Percentiles rank a stretch among this genome's conserved stretches.
Evolutionary conservation across 106 monocot species (phyloP).

Genomic region (Ottelia alismoides): DNA sequence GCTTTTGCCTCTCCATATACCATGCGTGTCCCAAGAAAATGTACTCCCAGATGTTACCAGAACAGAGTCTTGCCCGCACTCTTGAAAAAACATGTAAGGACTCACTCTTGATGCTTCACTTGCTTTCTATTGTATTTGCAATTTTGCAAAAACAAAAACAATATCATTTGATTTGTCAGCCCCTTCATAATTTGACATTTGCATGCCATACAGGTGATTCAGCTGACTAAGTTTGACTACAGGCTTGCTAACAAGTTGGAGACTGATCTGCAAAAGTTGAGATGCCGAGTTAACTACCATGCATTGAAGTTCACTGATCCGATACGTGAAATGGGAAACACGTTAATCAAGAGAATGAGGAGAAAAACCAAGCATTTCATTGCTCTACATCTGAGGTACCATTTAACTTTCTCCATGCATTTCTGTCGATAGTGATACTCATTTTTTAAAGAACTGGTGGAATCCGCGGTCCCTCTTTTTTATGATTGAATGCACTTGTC

Average conservation of each 20-base stretch:
- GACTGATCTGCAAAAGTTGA: constrained; percentile 58
- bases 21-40: constrained; percentile 88
- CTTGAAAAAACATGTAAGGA: constrained; percentile 74
- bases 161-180: too few species aligned
- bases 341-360: constrained; percentile 52
- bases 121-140: too few species aligned
- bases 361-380: constrained; percentile 57
- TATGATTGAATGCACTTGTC: too few species aligned
- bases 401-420: too few species aligned
- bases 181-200: too few species aligned
- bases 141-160: too few species aligned
- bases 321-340: constrained; percentile 62
- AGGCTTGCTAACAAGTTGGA: constrained; percentile 76
- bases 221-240: constrained; percentile 72
- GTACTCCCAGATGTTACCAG: constrained; percentile 72
- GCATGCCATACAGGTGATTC: constrained; percentile 46
- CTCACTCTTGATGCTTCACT: too few species aligned
- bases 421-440: too few species aligned
- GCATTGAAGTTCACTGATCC: constrained; percentile 57
- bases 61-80: constrained; percentile 77
- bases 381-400: constrained; percentile 69
- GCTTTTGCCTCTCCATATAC: constrained; percentile 43
- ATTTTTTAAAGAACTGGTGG: too few species aligned
- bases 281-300: constrained; percentile 80
- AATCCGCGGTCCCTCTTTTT: too few species aligned